Percentiles rank a stretch among this genome's conserved stretches.
These are phyloP conservation scores for Zychaea mexicana DNA, from an alignment of 371 early-diverging fungal species.

Conservation along the genomic window DNA sequence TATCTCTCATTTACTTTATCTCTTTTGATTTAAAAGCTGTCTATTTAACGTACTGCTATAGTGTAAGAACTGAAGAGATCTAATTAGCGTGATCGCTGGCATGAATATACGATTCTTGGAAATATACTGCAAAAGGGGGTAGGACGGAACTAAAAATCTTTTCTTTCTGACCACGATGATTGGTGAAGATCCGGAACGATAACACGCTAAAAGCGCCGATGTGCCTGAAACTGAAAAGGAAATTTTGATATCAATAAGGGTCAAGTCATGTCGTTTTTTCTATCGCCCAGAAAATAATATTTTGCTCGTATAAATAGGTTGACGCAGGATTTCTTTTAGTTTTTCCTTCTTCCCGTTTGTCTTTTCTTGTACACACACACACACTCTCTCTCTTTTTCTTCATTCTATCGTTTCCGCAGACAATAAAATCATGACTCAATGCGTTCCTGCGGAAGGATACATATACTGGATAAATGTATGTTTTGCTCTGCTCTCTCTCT, in stretches of 20 bases:
- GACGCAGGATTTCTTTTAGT: neutral
- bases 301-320: neutral
- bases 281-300: conserved; percentile 6
- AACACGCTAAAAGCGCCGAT: neutral
- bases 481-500: neutral
- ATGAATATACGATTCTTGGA: too few relatives aligned
- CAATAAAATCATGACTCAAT: conserved; percentile 19
- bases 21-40: too few relatives aligned
- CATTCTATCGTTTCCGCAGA: too few relatives aligned
- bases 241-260: conserved; percentile 15
- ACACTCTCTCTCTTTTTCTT: conserved; percentile 2
- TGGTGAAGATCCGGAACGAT: neutral
- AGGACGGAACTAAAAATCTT: neutral
- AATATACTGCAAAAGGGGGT: neutral
- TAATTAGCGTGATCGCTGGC: too few relatives aligned
- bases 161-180: too few relatives aligned
- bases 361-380: conserved; percentile 2
- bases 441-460: conserved; percentile 14
- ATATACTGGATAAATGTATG: conserved; percentile 44
- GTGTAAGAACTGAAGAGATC: too few relatives aligned
- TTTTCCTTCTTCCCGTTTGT: neutral
- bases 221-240: conserved; percentile 19
- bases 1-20: too few relatives aligned
- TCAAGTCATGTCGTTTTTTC: neutral
- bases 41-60: too few relatives aligned